Evolutionary conservation across 106 monocot species (phyloP), one percentile per base, ranked within the genome.

Genomic region (Alisma plantagoaquatica): DNA sequence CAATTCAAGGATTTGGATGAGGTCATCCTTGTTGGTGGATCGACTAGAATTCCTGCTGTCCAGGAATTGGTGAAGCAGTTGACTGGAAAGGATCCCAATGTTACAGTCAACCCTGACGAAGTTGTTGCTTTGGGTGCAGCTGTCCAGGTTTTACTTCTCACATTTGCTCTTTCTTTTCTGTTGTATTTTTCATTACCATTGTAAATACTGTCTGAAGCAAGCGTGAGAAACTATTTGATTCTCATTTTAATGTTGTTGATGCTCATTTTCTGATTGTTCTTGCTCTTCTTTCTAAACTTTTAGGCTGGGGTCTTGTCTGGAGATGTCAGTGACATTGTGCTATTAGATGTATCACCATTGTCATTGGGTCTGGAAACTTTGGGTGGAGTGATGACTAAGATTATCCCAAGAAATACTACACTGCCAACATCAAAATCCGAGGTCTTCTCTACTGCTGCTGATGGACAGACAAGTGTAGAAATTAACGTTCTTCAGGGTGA

Each of bases 1-100:
- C 4, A 31, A 25, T 50, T 50, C 25, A 62, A 62, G 17, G 62
- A 62, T 38, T 25, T 62, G 0, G 48, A 62, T 26, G 49, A 50
- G 24, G 62, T 62, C 4, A 62, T 62, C 41, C 49, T 62, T 16
- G 62, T 62, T 25, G 62, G 62, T 33, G 62, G 62, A 6, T 62
- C 62, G 8, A 62, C 62, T 4, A 19, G 50, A 27, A 62, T 62
- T 23, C 62, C 62, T 23, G 49, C 49, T 49, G 62, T 62, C 24
- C 48, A 62, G 23, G 49, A 50, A 24, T 35, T 62, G 31, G 62
- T 62, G 3, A 50, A 35, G 50, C 33, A 62, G 49, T 23, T 50
- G 21, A 50, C 49, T 15, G 62, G 49, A 33, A 49, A 62, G 33
- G 62, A 62, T 32, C 62, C 62, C 12, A 49, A 50, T 62, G 62